Base-by-base conservation (phyloP, 768 basidiomycete genomes). In the Lactarius pseudohatsudake region DNA sequence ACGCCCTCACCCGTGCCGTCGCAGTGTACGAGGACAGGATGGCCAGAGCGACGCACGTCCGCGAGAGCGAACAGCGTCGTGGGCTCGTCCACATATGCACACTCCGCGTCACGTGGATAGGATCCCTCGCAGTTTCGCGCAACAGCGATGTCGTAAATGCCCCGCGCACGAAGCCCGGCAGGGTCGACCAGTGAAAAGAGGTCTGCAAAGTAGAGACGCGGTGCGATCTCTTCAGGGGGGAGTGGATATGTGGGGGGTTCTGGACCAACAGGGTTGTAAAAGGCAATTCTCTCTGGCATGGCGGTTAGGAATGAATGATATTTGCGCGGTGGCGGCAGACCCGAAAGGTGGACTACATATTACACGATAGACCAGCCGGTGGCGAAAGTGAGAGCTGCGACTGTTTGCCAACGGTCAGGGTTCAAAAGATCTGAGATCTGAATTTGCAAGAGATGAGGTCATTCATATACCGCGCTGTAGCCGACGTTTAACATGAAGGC, bases 1-100 rank as follows among this genome's bases (percentile, higher is more conserved):
- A 67, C 66, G 2, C 66, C 66, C 16, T 67, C 66, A 11, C 66
- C 66, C 18, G 66, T 59, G 32, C 66, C 66, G 8, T 64, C 66
- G 30, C 66, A 64, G 54, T 67, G 58, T 41, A 67, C 66, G 16
- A 64, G 66, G 26, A 67, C 62, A 6, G 66, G 62, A 4, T 60
- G 40, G 0, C 62, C 66, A 32, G 66, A 59, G 53, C 66, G 66
- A 15, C 66, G 66, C 15, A 67, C 66, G 34, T 55, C 62, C 11
- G 66, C 66, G 20, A 67, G 62, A 28, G 62, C 66, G 43, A 67
- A 67, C 11, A 67, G 28, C 28, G 66, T 60, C 53, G 66, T 34
- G 8, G 66, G 66, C 11, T 67, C 66, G n/a, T 67, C 66, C 22
- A 67, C 28, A 40, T 59, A 67, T 2, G 66, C 66, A 8, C 61